Base-by-base conservation (phyloP, 441 rosid genomes). In the Pelargonium myrrhifolium region DNA sequence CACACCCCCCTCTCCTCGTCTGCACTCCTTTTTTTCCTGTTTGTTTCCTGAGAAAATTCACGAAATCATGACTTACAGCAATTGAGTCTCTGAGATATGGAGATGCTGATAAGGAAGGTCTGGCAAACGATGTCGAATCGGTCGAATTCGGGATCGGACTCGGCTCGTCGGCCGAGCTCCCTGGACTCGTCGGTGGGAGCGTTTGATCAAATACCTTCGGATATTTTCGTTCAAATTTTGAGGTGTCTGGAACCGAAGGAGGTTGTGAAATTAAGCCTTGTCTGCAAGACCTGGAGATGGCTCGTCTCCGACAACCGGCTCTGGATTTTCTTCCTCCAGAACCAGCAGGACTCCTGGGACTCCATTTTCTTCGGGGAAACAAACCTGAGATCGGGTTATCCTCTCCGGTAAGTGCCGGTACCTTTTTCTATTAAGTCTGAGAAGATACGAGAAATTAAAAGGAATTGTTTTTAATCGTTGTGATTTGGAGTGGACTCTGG, bases 301-400 rank as follows among this genome's bases (percentile, higher is more conserved):
- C 39, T 88, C 21, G 85, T 85, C 53, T 61, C 77, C 1, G 89
- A 78, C 71, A 78, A 88, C 71, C 83, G 82, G 21, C 82, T 87
- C 7, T 92, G 98, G 97, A 72, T 85, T 20, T 73, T 72, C 74
- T 88, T 84, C 75, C 85, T 90, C 39, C 84, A 73, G 65, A 77
- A 77, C 66, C 78, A 68, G 10, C 79, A 61, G 5, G 82, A 78
- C 22, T 72, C 85, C 2, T 72, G 84, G 84, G 88, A 87, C 65
- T 86, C 88, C 58, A 70, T 81, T 56, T 82, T 82, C 87, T 90
- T 93, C 72, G 82, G 89, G 0, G 97, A 88, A 67, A 81, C 85
- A 1, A 37, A 77, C 69, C 75, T 93, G 74, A 79, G 87, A 28
- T 81, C 70, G 5, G 90, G 93, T 5, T 82, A 77, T 75, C 96